Evolutionary conservation across 176 grass and related monocot species (phyloP).

Genomic region (Carex cristatella): DNA sequence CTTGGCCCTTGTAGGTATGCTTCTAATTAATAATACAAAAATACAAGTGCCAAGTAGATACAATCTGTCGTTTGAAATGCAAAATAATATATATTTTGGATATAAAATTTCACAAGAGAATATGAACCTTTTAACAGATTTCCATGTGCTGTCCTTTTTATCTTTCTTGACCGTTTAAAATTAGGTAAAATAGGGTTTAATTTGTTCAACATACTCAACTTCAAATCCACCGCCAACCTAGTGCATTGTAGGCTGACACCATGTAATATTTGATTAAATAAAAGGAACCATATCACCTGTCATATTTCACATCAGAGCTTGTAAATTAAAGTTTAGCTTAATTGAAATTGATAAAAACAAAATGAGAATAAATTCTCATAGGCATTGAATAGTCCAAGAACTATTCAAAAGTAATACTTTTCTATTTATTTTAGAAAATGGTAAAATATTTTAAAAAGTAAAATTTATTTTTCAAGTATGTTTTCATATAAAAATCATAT

Average conservation of each 20-base stretch:
- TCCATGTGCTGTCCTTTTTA: background rate
- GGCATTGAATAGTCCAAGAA: background rate
- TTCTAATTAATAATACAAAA: background rate
- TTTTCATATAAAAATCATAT: too few relatives aligned
- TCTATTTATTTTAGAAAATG: too few relatives aligned
- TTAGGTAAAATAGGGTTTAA: conserved; percentile 11
- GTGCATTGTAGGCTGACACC: background rate
- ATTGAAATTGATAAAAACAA: background rate
- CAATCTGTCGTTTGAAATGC: conserved; percentile 15
- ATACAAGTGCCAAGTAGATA: background rate
- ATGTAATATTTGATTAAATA: background rate
- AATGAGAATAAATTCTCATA: background rate
- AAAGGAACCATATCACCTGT: background rate
- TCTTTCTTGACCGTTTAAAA: conserved; percentile 14
- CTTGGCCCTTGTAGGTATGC: background rate
- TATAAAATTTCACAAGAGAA: background rate
- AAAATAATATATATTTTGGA: background rate
- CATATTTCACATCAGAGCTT: background rate
- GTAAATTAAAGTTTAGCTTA: background rate
- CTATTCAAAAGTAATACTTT: too few relatives aligned
- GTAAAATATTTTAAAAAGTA: too few relatives aligned
- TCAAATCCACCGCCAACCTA: background rate
- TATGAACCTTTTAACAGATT: background rate
- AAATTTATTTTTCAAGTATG: too few relatives aligned
- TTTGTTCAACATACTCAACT: background rate